Conservation (phyloP, 768 basidiomycete genomes). For the Serendipita sp. region DNA sequence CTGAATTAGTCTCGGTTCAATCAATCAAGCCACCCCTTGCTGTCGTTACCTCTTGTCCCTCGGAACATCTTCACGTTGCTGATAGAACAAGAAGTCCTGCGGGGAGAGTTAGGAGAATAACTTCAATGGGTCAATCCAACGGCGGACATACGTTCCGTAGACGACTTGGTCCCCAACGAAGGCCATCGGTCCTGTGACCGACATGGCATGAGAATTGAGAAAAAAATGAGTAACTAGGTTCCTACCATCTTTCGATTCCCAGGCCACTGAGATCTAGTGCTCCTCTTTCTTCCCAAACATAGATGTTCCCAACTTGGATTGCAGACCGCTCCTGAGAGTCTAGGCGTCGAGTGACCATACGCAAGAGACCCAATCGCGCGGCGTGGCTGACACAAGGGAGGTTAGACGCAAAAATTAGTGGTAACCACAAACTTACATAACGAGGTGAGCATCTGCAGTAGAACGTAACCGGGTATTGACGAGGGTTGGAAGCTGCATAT, state of each 20-base stretch:
- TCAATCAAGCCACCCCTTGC: not conserved
- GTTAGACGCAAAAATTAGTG: not conserved
- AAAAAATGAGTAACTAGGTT: not conserved
- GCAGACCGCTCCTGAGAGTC: slow-evolving; percentile 61
- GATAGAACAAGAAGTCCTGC: slow-evolving; percentile 3
- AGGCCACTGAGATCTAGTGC: not conserved
- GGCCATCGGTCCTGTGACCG: slow-evolving; percentile 1
- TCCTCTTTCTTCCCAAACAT: slow-evolving; percentile 5
- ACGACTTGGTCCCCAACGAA: slow-evolving; percentile 1
- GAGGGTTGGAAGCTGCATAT: slow-evolving; percentile 63
- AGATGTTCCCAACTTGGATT: slow-evolving; percentile 11
- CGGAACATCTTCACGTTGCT: slow-evolving; percentile 4
- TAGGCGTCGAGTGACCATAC: slow-evolving; percentile 64
- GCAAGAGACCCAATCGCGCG: slow-evolving; percentile 49
- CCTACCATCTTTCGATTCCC: slow-evolving; percentile 4
- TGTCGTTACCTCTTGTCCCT: not conserved
- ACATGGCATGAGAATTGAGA: not conserved
- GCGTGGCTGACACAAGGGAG: slow-evolving; percentile 31
- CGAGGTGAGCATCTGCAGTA: not conserved
- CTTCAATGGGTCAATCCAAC: not conserved
- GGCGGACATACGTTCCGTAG: slow-evolving; percentile 4
- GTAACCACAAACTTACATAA: not conserved
- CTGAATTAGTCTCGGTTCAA: not conserved
- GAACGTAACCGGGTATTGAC: slow-evolving; percentile 59
- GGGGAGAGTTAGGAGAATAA: not conserved